Conservation (phyloP, 768 basidiomycete genomes). For the Leucogyrophana mollusca region DNA sequence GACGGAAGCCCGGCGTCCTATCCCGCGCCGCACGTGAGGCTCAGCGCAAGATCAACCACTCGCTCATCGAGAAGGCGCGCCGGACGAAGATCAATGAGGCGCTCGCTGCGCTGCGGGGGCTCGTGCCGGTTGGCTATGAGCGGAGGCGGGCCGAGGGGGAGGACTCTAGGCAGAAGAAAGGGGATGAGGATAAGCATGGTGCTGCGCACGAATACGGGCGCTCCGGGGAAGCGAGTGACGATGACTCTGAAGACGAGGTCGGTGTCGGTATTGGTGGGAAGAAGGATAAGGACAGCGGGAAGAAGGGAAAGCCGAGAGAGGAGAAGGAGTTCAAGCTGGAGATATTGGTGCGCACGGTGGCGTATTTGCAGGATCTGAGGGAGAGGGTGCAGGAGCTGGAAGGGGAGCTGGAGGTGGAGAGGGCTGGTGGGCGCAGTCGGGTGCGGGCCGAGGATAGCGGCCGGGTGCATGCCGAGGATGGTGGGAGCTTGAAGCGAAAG, state of each 20-base stretch:
- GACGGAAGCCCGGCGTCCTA: slow-evolving; percentile 67
- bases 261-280: slow-evolving; percentile 19
- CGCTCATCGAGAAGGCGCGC: slow-evolving; percentile 90
- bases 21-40: slow-evolving; percentile 81
- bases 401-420: too few relatives aligned
- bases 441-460: too few relatives aligned
- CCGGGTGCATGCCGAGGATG: too few relatives aligned
- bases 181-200: too few relatives aligned
- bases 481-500: not conserved
- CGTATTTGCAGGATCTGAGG: slow-evolving; percentile 72
- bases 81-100: slow-evolving; percentile 97
- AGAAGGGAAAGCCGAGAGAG: slow-evolving; percentile 52
- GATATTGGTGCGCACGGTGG: slow-evolving; percentile 80
- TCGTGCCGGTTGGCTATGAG: slow-evolving; percentile 67
- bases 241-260: slow-evolving; percentile 30
- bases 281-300: slow-evolving; percentile 28
- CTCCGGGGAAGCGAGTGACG: too few relatives aligned
- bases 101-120: slow-evolving; percentile 67
- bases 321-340: slow-evolving; percentile 94
- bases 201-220: too few relatives aligned
- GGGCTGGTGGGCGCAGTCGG: too few relatives aligned
- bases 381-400: slow-evolving; percentile 50
- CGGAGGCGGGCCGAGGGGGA: slow-evolving; percentile 35
- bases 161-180: slow-evolving; percentile 1
- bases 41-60: slow-evolving; percentile 90